phyloP scores from a whole-genome alignment of 2,329 filamentous ascomycete genomes.

The Lasiodiplodia sp. region DNA sequence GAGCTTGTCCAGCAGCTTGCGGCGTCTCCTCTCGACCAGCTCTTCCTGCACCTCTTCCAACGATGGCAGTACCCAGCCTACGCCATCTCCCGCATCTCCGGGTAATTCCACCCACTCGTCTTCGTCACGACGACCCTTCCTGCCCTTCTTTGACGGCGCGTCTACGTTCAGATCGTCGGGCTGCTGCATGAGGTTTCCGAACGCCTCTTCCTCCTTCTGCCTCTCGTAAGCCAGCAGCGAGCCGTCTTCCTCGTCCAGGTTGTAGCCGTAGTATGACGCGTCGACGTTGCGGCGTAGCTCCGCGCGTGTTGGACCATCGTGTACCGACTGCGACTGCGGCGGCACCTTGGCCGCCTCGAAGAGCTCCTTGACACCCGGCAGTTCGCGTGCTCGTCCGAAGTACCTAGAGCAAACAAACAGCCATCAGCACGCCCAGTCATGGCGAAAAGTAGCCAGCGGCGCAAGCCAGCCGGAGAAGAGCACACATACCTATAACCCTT shows the following conservation, averaged over 20 bases:
- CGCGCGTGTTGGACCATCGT: constrained; percentile 69
- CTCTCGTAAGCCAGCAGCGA: constrained; percentile 80
- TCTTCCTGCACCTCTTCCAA: constrained; percentile 94
- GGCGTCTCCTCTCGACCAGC: constrained; percentile 82
- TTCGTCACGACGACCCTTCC: constrained; percentile 37
- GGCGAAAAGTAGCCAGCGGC: neutral
- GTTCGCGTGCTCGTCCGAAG: constrained; percentile 86
- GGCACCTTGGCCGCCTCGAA: constrained; percentile 73
- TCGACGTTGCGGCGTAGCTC: constrained; percentile 81
- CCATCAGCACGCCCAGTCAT: neutral
- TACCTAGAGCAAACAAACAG: constrained; percentile 55
- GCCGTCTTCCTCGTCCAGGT: constrained; percentile 88
- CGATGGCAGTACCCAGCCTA: constrained; percentile 82
- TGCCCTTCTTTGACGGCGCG: constrained; percentile 5
- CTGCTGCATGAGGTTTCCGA: constrained; percentile 69
- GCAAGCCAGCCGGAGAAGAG: neutral
- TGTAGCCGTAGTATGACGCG: constrained; percentile 95
- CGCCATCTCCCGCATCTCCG: constrained; percentile 84
- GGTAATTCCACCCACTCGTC: constrained; percentile 80
- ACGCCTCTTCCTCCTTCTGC: constrained; percentile 82
- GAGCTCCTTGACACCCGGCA: constrained; percentile 95
- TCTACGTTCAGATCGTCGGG: constrained; percentile 60
- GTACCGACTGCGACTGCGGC: constrained; percentile 52
- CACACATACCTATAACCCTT: constrained; percentile 76
- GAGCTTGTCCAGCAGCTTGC: constrained; percentile 84